Percentiles rank a stretch among this genome's conserved stretches.
phyloP scores from a whole-genome alignment of 2,329 filamentous ascomycete genomes.

The Apiospora hydei region DNA sequence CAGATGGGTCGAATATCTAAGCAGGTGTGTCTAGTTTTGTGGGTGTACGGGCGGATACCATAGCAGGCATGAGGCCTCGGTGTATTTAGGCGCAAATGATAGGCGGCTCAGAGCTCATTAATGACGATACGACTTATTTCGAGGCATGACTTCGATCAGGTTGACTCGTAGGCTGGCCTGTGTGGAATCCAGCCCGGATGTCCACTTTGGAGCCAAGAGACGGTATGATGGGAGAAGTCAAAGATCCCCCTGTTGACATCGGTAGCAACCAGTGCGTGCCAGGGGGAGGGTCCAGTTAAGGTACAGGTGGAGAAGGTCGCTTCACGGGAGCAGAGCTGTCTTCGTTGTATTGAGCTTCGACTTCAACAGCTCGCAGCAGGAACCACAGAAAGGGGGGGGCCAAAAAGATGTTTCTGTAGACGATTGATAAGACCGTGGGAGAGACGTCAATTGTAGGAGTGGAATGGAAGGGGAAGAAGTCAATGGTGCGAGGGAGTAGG shows the following conservation, averaged over 20 bases:
- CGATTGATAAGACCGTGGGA: background rate
- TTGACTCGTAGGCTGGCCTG: background rate
- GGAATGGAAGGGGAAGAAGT: slow-evolving; percentile 3
- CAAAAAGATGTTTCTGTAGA: background rate
- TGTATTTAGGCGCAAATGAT: slow-evolving; percentile 20
- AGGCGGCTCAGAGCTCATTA: slow-evolving; percentile 7
- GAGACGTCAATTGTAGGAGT: background rate
- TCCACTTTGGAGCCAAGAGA: slow-evolving; percentile 3
- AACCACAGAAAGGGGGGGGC: background rate
- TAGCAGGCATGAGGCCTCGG: slow-evolving; percentile 9
- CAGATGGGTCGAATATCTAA: slow-evolving; percentile 17
- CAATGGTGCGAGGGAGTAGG: slow-evolving; percentile 22
- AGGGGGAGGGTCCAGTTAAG: background rate
- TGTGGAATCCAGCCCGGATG: background rate
- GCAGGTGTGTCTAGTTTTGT: slow-evolving; percentile 22
- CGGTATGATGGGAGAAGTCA: background rate
- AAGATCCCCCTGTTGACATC: slow-evolving; percentile 4
- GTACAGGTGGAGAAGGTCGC: slow-evolving; percentile 13
- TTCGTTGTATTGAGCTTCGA: slow-evolving; percentile 8
- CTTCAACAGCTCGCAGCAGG: background rate
- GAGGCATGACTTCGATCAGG: background rate
- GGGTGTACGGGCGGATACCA: slow-evolving; percentile 14
- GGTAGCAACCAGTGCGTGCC: slow-evolving; percentile 3
- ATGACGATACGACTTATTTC: slow-evolving; percentile 21
- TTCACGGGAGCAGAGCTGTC: background rate